Percentiles rank a stretch among this genome's conserved stretches.
These are phyloP conservation scores for Teratosphaeria nubilosa DNA, from an alignment of 2,329 filamentous ascomycete species.

Conservation along the genomic window DNA sequence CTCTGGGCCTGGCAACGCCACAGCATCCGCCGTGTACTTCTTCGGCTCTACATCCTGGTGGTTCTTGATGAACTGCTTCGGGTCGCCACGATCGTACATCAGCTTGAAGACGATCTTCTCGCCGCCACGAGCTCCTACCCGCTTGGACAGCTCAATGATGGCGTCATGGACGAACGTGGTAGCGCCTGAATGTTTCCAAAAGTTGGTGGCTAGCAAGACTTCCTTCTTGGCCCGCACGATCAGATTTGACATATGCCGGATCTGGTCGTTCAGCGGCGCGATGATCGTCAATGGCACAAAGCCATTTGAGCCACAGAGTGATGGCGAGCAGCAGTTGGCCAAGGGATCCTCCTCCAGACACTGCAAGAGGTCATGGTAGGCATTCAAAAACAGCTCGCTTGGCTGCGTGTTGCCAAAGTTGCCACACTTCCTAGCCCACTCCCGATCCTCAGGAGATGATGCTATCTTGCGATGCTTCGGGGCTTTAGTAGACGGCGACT, in stretches of 20 bases:
- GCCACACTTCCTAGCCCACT: constrained; percentile 51
- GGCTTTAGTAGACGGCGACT: constrained; percentile 9
- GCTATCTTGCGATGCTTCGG: constrained; percentile 6
- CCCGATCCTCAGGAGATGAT: constrained; percentile 34
- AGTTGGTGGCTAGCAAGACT: constrained; percentile 65
- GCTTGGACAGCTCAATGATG: constrained; percentile 56
- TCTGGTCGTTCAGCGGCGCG: constrained; percentile 59
- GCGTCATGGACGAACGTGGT: constrained; percentile 58
- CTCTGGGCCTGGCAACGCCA: constrained; percentile 50
- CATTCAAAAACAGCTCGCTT: constrained; percentile 57
- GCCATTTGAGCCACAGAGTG: constrained; percentile 51
- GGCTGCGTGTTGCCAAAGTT: constrained; percentile 55
- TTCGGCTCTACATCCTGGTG: constrained; percentile 51
- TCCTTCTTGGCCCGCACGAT: constrained; percentile 64
- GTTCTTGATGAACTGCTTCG: constrained; percentile 49
- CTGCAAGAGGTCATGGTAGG: constrained; percentile 56
- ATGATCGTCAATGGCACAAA: constrained; percentile 60
- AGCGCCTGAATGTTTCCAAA: constrained; percentile 61
- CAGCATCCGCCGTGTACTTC: constrained; percentile 44
- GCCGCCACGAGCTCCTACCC: constrained; percentile 47
- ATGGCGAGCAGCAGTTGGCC: constrained; percentile 47
- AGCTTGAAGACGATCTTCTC: constrained; percentile 57
- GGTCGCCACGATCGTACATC: constrained; percentile 62
- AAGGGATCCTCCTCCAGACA: constrained; percentile 44
- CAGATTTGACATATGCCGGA: constrained; percentile 64